Evolutionary conservation across 768 basidiomycete genomes (phyloP).

Genomic region (Coprinopsis marcescibilis): DNA sequence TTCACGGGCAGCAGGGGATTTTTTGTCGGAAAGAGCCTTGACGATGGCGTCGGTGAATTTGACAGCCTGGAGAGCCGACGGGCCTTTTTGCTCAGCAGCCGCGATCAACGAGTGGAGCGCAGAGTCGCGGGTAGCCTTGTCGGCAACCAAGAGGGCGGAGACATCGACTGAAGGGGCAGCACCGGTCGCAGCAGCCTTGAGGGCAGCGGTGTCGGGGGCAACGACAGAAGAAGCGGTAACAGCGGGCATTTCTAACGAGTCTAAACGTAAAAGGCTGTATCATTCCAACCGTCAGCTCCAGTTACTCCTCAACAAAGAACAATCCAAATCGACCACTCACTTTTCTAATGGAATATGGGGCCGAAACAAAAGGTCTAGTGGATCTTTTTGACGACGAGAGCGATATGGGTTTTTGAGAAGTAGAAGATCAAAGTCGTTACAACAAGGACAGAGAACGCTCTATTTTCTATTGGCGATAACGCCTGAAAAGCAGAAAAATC

Average conservation of each 20-base stretch:
- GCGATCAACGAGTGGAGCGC: slow-evolving; percentile 67
- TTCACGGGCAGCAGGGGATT: slow-evolving; percentile 87
- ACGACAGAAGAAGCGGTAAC: slow-evolving; percentile 59
- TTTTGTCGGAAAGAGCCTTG: slow-evolving; percentile 93
- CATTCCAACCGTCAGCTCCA: no score
- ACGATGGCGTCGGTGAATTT: slow-evolving; percentile 68
- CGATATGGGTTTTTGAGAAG: slow-evolving; percentile 14
- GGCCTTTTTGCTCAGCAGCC: slow-evolving; percentile 79
- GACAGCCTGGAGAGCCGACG: slow-evolving; percentile 62
- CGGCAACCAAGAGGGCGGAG: slow-evolving; percentile 72
- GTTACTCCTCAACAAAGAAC: no score
- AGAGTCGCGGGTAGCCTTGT: slow-evolving; percentile 75
- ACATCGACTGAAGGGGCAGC: slow-evolving; percentile 62
- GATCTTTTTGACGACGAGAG: background rate
- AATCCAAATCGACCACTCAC: no score
- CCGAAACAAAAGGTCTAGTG: background rate
- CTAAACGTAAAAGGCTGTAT: no score
- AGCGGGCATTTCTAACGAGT: slow-evolving; percentile 73
- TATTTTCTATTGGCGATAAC: slow-evolving; percentile 44
- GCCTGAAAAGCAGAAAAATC: slow-evolving; percentile 21
- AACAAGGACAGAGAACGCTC: slow-evolving; percentile 59
- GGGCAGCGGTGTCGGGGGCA: slow-evolving; percentile 58
- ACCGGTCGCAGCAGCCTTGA: slow-evolving; percentile 52
- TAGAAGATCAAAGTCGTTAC: slow-evolving; percentile 25
- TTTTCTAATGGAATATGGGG: background rate